phyloP scores from a whole-genome alignment of 306 rosid species.

The Fagus sylvatica region DNA sequence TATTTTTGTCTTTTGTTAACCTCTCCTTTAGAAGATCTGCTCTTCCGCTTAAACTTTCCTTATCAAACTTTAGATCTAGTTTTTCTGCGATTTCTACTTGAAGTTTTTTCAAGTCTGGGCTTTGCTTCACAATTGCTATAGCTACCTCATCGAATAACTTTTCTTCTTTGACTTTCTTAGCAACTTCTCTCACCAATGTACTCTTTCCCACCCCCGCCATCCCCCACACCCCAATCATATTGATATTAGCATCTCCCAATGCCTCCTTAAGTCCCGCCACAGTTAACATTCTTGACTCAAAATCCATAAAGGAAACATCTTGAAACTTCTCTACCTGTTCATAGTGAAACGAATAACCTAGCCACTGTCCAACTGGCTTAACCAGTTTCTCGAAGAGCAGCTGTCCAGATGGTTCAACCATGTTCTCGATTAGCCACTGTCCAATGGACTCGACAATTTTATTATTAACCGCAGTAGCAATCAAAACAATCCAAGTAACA shows the following conservation, averaged over 20 bases:
- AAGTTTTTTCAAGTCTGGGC: background rate
- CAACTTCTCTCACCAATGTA: background rate
- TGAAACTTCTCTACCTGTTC: too few relatives aligned
- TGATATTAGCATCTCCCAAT: background rate
- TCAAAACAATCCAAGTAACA: too few relatives aligned
- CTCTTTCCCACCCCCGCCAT: background rate
- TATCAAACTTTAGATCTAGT: background rate
- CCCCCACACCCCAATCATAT: conserved; percentile 14
- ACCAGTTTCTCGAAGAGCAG: too few relatives aligned
- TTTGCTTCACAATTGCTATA: background rate
- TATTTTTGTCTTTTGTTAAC: background rate
- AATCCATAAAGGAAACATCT: too few relatives aligned
- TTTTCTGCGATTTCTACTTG: conserved; percentile 5
- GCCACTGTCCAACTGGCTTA: too few relatives aligned
- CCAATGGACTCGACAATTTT: too few relatives aligned
- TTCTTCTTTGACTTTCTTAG: background rate
- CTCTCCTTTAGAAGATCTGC: background rate
- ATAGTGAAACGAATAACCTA: too few relatives aligned
- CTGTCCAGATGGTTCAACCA: too few relatives aligned
- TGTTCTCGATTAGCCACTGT: too few relatives aligned
- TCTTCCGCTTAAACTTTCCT: background rate
- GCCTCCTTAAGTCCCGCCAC: background rate
- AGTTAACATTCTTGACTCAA: background rate
- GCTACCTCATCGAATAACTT: background rate
- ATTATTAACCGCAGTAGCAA: too few relatives aligned